Base-by-base conservation (phyloP, 768 basidiomycete species). In the Auricularia cornea region DNA sequence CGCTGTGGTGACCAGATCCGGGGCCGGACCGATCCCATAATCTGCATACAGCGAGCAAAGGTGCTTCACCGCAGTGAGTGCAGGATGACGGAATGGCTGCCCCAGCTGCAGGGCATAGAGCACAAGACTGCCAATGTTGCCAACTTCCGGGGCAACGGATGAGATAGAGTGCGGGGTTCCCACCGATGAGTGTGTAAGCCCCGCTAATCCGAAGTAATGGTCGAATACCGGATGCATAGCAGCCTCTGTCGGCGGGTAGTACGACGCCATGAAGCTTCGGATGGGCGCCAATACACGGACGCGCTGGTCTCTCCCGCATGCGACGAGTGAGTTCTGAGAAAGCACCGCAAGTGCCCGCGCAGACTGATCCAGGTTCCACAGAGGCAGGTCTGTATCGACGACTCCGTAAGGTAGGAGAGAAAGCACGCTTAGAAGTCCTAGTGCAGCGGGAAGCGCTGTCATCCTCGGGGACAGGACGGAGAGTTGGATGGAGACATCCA, bases 351-450 rank as follows among this genome's bases (percentile, higher is more conserved):
- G 48, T 1, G 68, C 68, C 6, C 63, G 48, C 8, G 63, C 26
- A 3, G 12, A 8, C 12, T 57, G 10, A 3, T 61, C 48, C 18
- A 66, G 60, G 26, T 54, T 29, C 28, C 65, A 65, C n/a, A 68
- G 66, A 20, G 66, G 63, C 1, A 38, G 57, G 2, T 35, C 62
- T 1, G 68, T 61, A 32, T 68, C 54, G 8, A 35, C 60, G 59
- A 68, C 67, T 1, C 73, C 72, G 14, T 62, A 68, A 0, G 73
- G 73, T 5, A 75, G 67, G 57, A 72, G 59, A 51, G 70, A 64
- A 1, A 74, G 62, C 11, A 70, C 63, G 41, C 64, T 57, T 35
- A 73, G 69, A 18, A 74, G 68, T 4, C 35, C 56, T 16, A 66
- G 18, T 16, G 71, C 70, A 10, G 67, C 63, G 12, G 69, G 67